A percentile compares a stretch with the other conserved stretches of the same genome.
phyloP scores from a whole-genome alignment of 257 asterid genomes.

The Solanum dulcamara region DNA sequence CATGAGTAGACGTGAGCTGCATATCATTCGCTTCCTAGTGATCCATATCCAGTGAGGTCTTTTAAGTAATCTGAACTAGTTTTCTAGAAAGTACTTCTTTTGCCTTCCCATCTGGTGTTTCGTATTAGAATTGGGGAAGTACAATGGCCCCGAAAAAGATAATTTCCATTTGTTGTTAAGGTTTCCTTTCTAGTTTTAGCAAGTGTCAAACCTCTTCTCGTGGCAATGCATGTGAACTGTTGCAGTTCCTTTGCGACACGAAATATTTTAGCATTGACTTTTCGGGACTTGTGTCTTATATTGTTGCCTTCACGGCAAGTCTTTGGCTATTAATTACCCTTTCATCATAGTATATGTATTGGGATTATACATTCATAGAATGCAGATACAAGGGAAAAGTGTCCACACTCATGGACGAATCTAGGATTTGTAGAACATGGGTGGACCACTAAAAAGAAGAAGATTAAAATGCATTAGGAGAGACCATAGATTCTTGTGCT shows the following conservation, averaged over 20 bases:
- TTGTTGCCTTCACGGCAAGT: not conserved
- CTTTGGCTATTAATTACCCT: not conserved
- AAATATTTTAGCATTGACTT: not conserved
- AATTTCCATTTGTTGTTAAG: not conserved
- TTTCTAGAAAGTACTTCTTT: not conserved
- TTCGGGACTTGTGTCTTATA: not conserved
- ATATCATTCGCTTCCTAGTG: not conserved
- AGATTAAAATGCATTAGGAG: not conserved
- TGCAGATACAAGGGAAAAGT: not conserved
- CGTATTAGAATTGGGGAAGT: not conserved
- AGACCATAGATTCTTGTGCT: no score
- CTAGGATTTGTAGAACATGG: not conserved
- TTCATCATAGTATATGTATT: not conserved
- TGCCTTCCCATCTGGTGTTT: not conserved
- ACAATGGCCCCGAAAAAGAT: not conserved
- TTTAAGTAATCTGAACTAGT: not conserved
- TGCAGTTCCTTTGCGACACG: not conserved
- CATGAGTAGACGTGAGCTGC: constrained; percentile 31
- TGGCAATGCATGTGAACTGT: not conserved
- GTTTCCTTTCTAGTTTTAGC: not conserved
- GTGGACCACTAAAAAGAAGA: not conserved
- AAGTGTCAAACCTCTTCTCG: not conserved
- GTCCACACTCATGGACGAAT: not conserved
- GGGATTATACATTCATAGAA: not conserved
- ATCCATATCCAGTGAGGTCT: not conserved